Evolutionary conservation across 2,329 filamentous ascomycete species (phyloP).

Genomic region (Colletotrichum filicis): DNA sequence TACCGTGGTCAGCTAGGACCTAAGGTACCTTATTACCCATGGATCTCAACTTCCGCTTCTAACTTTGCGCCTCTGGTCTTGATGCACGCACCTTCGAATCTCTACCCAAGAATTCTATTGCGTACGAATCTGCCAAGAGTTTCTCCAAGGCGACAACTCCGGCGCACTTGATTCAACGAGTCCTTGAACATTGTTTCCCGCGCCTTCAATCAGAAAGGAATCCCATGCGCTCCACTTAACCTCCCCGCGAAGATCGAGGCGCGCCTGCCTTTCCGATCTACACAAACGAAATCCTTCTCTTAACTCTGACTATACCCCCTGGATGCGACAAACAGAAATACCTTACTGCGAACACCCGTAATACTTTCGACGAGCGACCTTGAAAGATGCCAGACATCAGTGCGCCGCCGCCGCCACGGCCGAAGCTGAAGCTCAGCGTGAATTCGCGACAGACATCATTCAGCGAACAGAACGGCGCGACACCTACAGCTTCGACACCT

Average conservation of each 20-base stretch:
- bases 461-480: slow-evolving; percentile 34
- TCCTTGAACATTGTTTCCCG: neutral
- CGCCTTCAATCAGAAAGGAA: neutral
- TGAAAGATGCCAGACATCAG: slow-evolving; percentile 33
- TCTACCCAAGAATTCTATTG: neutral
- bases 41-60: neutral
- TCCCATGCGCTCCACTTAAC: slow-evolving; percentile 6
- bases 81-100: neutral
- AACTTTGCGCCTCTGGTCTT: neutral
- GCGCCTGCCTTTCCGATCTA: neutral
- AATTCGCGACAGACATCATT: slow-evolving; percentile 34
- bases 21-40: neutral
- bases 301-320: neutral
- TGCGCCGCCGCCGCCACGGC: slow-evolving; percentile 36
- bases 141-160: too few species aligned
- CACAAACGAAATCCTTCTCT: neutral
- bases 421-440: slow-evolving; percentile 41
- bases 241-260: neutral
- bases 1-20: neutral
- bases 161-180: neutral
- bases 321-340: neutral
- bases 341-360: neutral
- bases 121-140: neutral
- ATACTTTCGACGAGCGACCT: neutral
- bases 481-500: slow-evolving; percentile 35